phyloP scores from a whole-genome alignment of 306 rosid genomes.

The Citrullus amarus region DNA sequence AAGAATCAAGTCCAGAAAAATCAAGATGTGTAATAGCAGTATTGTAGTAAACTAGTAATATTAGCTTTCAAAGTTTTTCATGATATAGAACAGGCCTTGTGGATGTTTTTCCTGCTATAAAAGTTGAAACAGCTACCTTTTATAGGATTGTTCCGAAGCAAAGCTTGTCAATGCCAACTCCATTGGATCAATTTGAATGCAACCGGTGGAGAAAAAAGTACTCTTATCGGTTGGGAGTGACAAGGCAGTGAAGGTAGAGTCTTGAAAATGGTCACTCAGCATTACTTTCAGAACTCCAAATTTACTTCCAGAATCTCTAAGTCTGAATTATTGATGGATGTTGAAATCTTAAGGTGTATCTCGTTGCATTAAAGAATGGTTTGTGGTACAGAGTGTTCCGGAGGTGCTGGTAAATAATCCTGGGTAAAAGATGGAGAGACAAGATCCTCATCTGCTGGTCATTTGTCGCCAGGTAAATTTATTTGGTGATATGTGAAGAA shows the following conservation, averaged over 20 bases:
- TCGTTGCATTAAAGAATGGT: background rate
- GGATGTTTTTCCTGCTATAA: background rate
- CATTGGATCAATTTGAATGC: background rate
- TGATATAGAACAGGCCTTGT: background rate
- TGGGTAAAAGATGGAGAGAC: background rate
- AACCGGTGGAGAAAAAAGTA: background rate
- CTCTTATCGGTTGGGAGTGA: background rate
- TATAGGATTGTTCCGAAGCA: background rate
- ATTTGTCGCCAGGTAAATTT: constrained; percentile 1
- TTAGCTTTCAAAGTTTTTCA: background rate
- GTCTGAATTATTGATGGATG: background rate
- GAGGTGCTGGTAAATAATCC: background rate
- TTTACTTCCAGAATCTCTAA: background rate
- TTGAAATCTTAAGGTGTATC: background rate
- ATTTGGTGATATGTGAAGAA: background rate
- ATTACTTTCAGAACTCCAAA: background rate
- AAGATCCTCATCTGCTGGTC: constrained; percentile 3
- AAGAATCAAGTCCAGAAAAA: background rate
- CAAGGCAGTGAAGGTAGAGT: background rate
- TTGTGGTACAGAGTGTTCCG: background rate
- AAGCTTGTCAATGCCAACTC: background rate
- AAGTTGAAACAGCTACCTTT: background rate
- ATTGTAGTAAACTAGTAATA: background rate
- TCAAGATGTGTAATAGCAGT: background rate
- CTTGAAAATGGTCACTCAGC: background rate